phyloP scores from a whole-genome alignment of 805 yeast genomes.

The Torulaspora indica region DNA sequence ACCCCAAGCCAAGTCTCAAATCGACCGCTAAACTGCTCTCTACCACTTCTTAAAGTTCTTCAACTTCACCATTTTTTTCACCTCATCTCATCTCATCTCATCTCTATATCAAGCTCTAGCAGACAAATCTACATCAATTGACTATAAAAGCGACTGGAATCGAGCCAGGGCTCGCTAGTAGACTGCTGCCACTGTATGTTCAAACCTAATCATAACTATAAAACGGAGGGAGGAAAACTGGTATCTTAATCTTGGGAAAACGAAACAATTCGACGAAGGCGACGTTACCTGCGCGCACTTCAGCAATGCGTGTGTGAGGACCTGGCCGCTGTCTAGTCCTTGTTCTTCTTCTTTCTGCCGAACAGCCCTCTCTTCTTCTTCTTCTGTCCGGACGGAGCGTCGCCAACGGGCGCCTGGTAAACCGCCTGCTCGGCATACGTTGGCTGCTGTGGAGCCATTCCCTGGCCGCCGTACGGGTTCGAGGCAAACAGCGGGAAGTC shows the following conservation, averaged over 20 bases:
- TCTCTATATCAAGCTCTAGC: neutral
- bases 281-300: slow-evolving; percentile 9
- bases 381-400: slow-evolving; percentile 38
- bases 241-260: neutral
- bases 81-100: slow-evolving; percentile 21
- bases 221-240: neutral
- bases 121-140: neutral
- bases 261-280: slow-evolving; percentile 1
- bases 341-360: slow-evolving; percentile 57
- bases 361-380: slow-evolving; percentile 80
- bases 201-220: neutral
- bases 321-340: slow-evolving; percentile 2
- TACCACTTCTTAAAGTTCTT: neutral
- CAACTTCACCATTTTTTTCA: slow-evolving; percentile 3
- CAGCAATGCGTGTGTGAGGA: neutral
- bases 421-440: slow-evolving; percentile 50
- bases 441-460: slow-evolving; percentile 21
- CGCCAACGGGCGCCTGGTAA: slow-evolving; percentile 51
- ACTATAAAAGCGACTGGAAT: too few relatives aligned
- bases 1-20: neutral
- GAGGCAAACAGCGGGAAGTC: slow-evolving; percentile 46
- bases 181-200: neutral
- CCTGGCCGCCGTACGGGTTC: slow-evolving; percentile 21
- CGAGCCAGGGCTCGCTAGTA: neutral
- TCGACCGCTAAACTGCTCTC: neutral